These are phyloP conservation scores for Botrytis squamosa DNA, from an alignment of 2,329 filamentous ascomycete species.

Conservation along the genomic window DNA sequence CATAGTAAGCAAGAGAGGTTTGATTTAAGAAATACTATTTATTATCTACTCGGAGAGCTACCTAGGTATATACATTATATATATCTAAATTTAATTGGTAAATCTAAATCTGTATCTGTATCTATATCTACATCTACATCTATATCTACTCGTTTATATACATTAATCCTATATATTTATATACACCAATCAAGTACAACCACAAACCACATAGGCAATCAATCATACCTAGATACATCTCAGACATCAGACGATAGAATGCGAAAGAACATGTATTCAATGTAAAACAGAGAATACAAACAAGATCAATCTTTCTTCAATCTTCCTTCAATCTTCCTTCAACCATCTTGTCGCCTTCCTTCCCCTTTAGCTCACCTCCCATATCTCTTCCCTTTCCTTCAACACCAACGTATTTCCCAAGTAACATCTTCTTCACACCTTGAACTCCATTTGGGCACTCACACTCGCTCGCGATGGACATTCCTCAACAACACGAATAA, in stretches of 20 bases:
- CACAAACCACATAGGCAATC: background rate
- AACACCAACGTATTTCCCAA: too few species aligned
- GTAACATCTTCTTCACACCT: background rate
- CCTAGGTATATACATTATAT: too few species aligned
- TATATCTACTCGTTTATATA: too few species aligned
- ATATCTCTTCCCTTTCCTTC: background rate
- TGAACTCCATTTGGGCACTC: background rate
- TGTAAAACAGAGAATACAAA: constrained; percentile 1
- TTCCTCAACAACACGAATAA: background rate
- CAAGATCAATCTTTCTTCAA: background rate
- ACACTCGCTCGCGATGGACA: background rate
- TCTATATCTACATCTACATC: too few species aligned
- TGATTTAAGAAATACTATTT: background rate
- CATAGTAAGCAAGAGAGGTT: background rate
- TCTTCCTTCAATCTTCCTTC: background rate
- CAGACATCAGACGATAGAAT: background rate
- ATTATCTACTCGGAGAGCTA: background rate
- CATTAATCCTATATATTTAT: background rate
- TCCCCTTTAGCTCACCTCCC: background rate
- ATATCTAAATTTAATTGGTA: too few species aligned
- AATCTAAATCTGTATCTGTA: too few species aligned
- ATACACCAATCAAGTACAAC: background rate
- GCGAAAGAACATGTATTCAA: background rate
- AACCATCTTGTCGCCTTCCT: constrained; percentile 3
- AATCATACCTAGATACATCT: background rate